Evolutionary conservation across 257 asterid species (phyloP), one percentile per base, ranked within the genome.

Genomic region (Fraxinus pennsylvanica): DNA sequence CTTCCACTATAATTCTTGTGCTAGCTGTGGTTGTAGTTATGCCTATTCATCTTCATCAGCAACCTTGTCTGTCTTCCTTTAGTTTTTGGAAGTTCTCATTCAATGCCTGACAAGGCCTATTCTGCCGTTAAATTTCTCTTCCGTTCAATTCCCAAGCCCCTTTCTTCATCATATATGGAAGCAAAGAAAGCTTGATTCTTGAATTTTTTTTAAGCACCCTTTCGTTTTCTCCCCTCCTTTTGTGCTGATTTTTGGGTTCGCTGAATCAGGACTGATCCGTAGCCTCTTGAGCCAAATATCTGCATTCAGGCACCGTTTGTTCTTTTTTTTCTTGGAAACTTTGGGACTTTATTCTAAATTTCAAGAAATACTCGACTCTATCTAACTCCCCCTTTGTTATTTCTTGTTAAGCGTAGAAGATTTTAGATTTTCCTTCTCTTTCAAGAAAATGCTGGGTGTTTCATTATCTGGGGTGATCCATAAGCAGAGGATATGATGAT

Each of bases 371-470:
- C 21, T 70, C 12, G 39, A 57, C 68, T 80, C 66, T 9, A 75
- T 68, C 73, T 72, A 72, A 71, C 81, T n/a, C 39, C 68, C 82
- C 77, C 50, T 63, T 59, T 33, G 73, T 52, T 67, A 54, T 81
- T 74, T 74, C 67, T 80, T 50, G 68, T 38, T 78, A 80, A 76
- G 57, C 63, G 79, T 66, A 71, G 70, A 74, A 39, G 78, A 76
- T 80, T 67, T 45, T 41, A 22, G 35, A 43, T 25, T 74, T 69
- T 45, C 73, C 19, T 15, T 35, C 43, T 39, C 12, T 45, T 69
- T 59, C 76, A 43, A 83, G 84, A 80, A 59, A 86, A 86, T 89
- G 90, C 71, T 85, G 87, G 81, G 90, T 82, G 81, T 80, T 79
- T 87, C 91, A 29, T 74, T 86, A 73, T 75, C 89, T 72, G 85